phyloP scores from a whole-genome alignment of 305 asterid species.

The Lippia alba region DNA sequence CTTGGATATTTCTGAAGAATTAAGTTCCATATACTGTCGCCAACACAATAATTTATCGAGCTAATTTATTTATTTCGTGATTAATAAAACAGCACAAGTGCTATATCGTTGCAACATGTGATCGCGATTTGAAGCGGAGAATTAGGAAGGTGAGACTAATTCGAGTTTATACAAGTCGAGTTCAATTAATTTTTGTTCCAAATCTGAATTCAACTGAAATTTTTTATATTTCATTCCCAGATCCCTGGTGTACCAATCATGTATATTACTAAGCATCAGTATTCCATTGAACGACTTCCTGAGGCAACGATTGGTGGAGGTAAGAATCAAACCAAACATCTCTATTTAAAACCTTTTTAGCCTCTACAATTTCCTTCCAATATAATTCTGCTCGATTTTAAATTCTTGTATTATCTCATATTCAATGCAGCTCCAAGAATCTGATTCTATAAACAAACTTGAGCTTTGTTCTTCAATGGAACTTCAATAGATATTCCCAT shows the following conservation, averaged over 20 bases:
- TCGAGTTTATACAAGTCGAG: not conserved
- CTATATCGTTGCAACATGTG: conserved; percentile 98
- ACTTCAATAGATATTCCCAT: too few relatives aligned
- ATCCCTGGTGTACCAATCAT: conserved; percentile 97
- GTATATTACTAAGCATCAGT: conserved; percentile 73
- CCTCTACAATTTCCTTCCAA: too few relatives aligned
- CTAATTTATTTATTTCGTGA: conserved; percentile 22
- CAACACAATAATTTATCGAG: not conserved
- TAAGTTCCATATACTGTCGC: too few relatives aligned
- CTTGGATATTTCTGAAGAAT: not conserved
- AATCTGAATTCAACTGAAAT: not conserved
- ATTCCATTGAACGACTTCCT: not conserved
- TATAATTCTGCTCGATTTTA: not conserved
- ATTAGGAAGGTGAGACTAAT: conserved; percentile 77
- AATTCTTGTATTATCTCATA: not conserved
- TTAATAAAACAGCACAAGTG: conserved; percentile 81
- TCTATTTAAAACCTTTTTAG: too few relatives aligned
- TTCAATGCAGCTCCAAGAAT: not conserved
- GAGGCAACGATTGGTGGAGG: conserved; percentile 1
- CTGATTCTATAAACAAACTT: not conserved
- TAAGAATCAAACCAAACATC: not conserved
- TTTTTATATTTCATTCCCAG: conserved; percentile 43
- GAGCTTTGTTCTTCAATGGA: not conserved
- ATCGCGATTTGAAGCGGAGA: conserved; percentile 96
- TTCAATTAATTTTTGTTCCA: not conserved